phyloP scores from a whole-genome alignment of 2,329 filamentous ascomycete species.

The Aspergillus udagawae region DNA sequence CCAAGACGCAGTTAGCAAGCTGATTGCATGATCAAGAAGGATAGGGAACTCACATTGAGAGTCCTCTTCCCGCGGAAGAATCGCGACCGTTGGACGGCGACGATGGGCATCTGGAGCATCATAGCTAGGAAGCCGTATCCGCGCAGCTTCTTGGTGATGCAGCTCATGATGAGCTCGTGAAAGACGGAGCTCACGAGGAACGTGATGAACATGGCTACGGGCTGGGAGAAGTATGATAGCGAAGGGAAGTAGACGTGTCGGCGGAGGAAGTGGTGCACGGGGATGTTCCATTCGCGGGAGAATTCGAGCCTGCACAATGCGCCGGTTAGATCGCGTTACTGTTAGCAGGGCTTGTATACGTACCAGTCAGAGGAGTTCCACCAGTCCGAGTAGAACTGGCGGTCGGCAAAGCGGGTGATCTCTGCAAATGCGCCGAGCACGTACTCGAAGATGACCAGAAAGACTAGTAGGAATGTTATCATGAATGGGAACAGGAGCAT shows the following conservation, averaged over 20 bases:
- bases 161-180: slow-evolving; percentile 95
- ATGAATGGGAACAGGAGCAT: slow-evolving; percentile 95
- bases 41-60: slow-evolving; percentile 56
- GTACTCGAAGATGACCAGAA: slow-evolving; percentile 98
- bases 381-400: slow-evolving; percentile 83
- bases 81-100: slow-evolving; percentile 79
- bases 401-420: slow-evolving; percentile 86
- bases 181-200: slow-evolving; percentile 86
- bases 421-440: slow-evolving; percentile 91
- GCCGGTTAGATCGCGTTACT: neutral
- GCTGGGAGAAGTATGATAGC: slow-evolving; percentile 68
- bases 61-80: slow-evolving; percentile 71
- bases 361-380: slow-evolving; percentile 58
- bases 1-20: neutral
- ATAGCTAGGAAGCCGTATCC: slow-evolving; percentile 92
- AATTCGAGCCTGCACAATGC: slow-evolving; percentile 70
- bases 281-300: slow-evolving; percentile 94
- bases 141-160: slow-evolving; percentile 92
- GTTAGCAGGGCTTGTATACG: slow-evolving; percentile 3
- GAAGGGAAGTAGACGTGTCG: slow-evolving; percentile 90
- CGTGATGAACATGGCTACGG: slow-evolving; percentile 78
- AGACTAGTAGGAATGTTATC: slow-evolving; percentile 90
- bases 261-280: slow-evolving; percentile 91
- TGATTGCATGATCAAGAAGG: neutral
- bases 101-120: slow-evolving; percentile 95